Evolutionary conservation across 2,329 filamentous ascomycete species (phyloP).

Genomic region (Colletotrichum liaoningense): DNA sequence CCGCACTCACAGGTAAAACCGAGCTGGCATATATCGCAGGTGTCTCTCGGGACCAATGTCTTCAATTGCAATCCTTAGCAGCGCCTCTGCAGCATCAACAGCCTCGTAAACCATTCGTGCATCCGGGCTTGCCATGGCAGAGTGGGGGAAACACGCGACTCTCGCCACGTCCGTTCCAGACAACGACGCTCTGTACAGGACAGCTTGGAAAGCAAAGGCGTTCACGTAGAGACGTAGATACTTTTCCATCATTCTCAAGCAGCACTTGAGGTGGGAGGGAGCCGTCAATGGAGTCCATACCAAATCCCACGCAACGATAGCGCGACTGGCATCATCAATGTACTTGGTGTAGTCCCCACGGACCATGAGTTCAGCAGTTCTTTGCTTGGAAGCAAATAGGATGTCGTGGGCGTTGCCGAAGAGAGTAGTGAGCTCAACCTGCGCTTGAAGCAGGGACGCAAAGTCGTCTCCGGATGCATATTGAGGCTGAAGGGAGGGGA

Average conservation of each 20-base stretch:
- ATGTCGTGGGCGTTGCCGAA: slow-evolving; percentile 37
- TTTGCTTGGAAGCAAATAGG: slow-evolving; percentile 33
- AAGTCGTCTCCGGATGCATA: slow-evolving; percentile 72
- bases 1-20: slow-evolving; percentile 67
- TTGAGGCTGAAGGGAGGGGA: slow-evolving; percentile 72
- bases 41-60: slow-evolving; percentile 66
- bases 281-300: slow-evolving; percentile 47
- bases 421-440: slow-evolving; percentile 76
- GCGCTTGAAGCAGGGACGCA: slow-evolving; percentile 76
- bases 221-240: slow-evolving; percentile 80
- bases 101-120: slow-evolving; percentile 75
- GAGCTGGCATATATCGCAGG: slow-evolving; percentile 72
- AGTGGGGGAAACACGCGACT: slow-evolving; percentile 62
- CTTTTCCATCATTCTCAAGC: slow-evolving; percentile 76
- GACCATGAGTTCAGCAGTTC: slow-evolving; percentile 26
- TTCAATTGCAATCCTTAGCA: slow-evolving; percentile 69
- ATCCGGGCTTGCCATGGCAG: slow-evolving; percentile 65
- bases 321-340: slow-evolving; percentile 28
- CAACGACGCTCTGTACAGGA: slow-evolving; percentile 60
- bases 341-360: slow-evolving; percentile 34
- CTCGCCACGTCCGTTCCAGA: slow-evolving; percentile 45
- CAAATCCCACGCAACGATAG: slow-evolving; percentile 14
- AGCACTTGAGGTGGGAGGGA: slow-evolving; percentile 74
- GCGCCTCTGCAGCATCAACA: slow-evolving; percentile 71
- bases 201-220: slow-evolving; percentile 80